These are phyloP conservation scores for Diplodia seriata DNA, from an alignment of 2,329 filamentous ascomycete species.

Conservation along the genomic window DNA sequence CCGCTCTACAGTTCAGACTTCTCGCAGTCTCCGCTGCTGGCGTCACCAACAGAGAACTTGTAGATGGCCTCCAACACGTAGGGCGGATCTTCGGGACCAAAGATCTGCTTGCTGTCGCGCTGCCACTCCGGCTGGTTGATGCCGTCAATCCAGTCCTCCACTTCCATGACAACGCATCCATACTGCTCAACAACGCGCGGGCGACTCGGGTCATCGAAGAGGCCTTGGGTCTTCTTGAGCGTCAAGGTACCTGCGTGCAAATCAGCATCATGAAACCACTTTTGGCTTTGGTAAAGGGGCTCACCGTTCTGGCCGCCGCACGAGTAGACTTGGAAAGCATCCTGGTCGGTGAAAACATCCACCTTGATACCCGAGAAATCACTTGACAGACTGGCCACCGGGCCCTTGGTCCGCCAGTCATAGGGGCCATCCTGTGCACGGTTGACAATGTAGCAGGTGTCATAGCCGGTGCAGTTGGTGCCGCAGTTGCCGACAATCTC, in stretches of 20 bases:
- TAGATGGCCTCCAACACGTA: slow-evolving; percentile 56
- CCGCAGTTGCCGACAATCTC: slow-evolving; percentile 78
- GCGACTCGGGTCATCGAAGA: slow-evolving; percentile 60
- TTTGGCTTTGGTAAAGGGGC: slow-evolving; percentile 16
- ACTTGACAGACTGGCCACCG: slow-evolving; percentile 71
- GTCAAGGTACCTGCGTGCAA: slow-evolving; percentile 57
- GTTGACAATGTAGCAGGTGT: slow-evolving; percentile 75
- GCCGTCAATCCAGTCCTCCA: slow-evolving; percentile 90
- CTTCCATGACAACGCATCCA: slow-evolving; percentile 88
- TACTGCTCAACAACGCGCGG: slow-evolving; percentile 73
- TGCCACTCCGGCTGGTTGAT: slow-evolving; percentile 94
- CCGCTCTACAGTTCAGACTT: slow-evolving; percentile 15
- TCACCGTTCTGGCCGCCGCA: slow-evolving; percentile 78
- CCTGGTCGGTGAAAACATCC: slow-evolving; percentile 82
- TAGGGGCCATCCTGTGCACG: slow-evolving; percentile 63
- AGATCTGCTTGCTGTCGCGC: slow-evolving; percentile 62
- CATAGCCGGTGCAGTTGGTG: slow-evolving; percentile 82
- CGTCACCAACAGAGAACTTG: slow-evolving; percentile 42
- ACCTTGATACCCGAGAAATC: slow-evolving; percentile 82
- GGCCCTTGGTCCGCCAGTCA: slow-evolving; percentile 68
- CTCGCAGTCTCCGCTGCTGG: neutral
- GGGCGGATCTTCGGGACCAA: slow-evolving; percentile 52
- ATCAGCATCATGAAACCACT: neutral
- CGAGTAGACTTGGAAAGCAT: slow-evolving; percentile 86
- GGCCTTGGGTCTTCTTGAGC: slow-evolving; percentile 74